Conservation (phyloP, 163 green algal genomes). For the Scenedesmus sp. region DNA sequence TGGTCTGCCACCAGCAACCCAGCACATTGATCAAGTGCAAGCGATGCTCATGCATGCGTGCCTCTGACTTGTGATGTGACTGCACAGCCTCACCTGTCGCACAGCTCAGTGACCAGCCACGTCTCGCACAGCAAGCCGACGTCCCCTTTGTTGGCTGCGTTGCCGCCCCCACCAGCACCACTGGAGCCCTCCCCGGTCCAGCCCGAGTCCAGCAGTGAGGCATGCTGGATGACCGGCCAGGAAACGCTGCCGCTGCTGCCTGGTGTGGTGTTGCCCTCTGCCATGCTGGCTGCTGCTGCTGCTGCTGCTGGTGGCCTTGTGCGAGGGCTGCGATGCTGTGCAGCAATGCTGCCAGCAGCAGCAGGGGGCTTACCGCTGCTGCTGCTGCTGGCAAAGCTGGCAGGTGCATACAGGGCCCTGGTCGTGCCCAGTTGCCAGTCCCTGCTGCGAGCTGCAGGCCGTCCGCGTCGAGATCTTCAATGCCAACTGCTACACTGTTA, state of each 20-base stretch:
- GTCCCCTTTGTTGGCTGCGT: not conserved
- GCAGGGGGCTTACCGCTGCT: not conserved
- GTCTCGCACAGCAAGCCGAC: not conserved
- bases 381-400: not conserved
- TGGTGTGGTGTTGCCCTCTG: not conserved
- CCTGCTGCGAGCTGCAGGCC: not conserved
- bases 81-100: not conserved
- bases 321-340: not conserved
- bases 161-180: not conserved
- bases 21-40: too few relatives aligned
- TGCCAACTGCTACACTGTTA: not conserved
- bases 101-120: slow-evolving; percentile 7
- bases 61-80: too few relatives aligned
- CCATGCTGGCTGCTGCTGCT: not conserved
- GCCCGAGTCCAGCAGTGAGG: not conserved
- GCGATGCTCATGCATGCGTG: not conserved
- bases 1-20: not conserved
- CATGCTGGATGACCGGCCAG: not conserved
- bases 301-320: not conserved
- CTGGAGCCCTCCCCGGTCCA: not conserved
- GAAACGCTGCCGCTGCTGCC: not conserved
- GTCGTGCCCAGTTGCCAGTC: not conserved
- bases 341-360: not conserved
- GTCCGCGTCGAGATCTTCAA: not conserved
- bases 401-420: too few relatives aligned